Conservation (phyloP, 129 eudicot species). For the carrot (Daucus carota) region DNA sequence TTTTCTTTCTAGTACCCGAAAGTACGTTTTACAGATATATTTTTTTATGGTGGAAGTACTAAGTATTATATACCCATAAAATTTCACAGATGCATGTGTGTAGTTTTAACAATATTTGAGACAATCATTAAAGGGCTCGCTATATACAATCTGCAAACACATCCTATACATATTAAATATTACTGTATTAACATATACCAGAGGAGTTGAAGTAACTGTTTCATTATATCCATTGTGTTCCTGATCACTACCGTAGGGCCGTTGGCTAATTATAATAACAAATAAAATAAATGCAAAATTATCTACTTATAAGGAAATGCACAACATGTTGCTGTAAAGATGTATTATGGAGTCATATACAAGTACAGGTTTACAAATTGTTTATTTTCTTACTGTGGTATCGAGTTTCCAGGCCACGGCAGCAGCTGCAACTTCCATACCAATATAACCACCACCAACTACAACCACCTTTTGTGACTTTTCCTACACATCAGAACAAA, state of each 20-base stretch:
- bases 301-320: not conserved
- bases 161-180: not conserved
- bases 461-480: constrained; percentile 78
- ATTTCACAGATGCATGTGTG: not conserved
- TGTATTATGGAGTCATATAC: not conserved
- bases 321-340: not conserved
- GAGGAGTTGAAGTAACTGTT: not conserved
- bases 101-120: not conserved
- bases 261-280: not conserved
- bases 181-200: not conserved
- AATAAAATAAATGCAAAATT: not conserved
- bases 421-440: constrained; percentile 99
- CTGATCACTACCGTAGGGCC: not conserved
- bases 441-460: constrained; percentile 98
- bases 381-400: constrained; percentile 57
- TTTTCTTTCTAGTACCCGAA: not conserved
- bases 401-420: constrained; percentile 91
- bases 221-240: not conserved
- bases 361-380: not conserved
- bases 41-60: not conserved
- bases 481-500: constrained; percentile 32
- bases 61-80: not conserved
- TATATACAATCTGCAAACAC: not conserved
- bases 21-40: not conserved
- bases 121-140: not conserved